phyloP scores from a whole-genome alignment of 2,329 filamentous ascomycete genomes.

The Karstenula rhodostoma region DNA sequence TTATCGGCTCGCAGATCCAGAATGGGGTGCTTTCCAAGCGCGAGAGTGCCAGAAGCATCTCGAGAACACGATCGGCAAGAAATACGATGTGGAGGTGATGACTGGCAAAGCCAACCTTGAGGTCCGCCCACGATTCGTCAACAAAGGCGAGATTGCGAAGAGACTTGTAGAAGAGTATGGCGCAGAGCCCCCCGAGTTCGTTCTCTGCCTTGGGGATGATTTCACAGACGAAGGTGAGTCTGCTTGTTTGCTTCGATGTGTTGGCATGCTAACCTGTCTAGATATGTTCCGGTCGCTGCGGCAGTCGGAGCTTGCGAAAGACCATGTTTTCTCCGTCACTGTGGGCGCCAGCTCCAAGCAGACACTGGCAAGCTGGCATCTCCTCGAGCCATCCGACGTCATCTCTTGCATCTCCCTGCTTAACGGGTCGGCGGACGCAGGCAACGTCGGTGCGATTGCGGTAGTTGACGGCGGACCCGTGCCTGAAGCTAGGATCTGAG shows the following conservation, averaged over 20 bases:
- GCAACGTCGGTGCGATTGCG: slow-evolving; percentile 51
- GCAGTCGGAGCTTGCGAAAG: slow-evolving; percentile 61
- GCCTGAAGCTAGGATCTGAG: slow-evolving; percentile 41
- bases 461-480: slow-evolving; percentile 49
- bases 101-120: slow-evolving; percentile 95
- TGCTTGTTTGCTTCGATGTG: background rate
- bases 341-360: slow-evolving; percentile 92
- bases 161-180: slow-evolving; percentile 79
- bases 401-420: slow-evolving; percentile 69
- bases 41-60: slow-evolving; percentile 83
- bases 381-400: slow-evolving; percentile 88
- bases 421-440: slow-evolving; percentile 58
- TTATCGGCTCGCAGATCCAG: slow-evolving; percentile 88
- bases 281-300: slow-evolving; percentile 85
- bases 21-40: slow-evolving; percentile 81
- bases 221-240: slow-evolving; percentile 91
- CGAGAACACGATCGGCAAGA: slow-evolving; percentile 75
- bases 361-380: slow-evolving; percentile 88
- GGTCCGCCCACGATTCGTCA: slow-evolving; percentile 95
- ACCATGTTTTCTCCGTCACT: slow-evolving; percentile 87
- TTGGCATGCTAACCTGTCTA: slow-evolving; percentile 39
- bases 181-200: slow-evolving; percentile 73
- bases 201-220: slow-evolving; percentile 92
- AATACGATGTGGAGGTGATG: slow-evolving; percentile 96
- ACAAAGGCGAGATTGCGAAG: slow-evolving; percentile 96